Evolutionary conservation across 371 early-diverging fungal genomes (phyloP), one percentile per base, ranked within the genome.

Genomic region (Mucor mucedo): DNA sequence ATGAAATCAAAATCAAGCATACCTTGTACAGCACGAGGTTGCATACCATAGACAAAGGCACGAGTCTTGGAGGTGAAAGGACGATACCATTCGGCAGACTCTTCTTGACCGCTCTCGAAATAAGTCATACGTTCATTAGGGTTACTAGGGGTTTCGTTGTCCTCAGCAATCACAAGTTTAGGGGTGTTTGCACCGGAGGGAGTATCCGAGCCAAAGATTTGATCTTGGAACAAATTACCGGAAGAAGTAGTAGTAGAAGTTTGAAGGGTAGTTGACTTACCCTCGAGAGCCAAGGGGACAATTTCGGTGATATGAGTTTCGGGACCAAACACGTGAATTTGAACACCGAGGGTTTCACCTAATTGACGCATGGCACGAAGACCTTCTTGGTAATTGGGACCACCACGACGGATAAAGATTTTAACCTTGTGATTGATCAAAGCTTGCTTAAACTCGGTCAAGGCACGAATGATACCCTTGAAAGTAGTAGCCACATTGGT

Each of bases 1-100:
- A 98, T 98, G 58, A 89, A 96, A 78, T 98, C 98, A 86, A 97
- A 98, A 83, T 98, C 98, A 29, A 98, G 87, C 98, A 98, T 98
- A 68, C 98, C 98, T 82, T 98, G 98, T 33, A 98, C 96, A 35
- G 98, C 98, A 70, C 96, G 93, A 48, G 97, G 97, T 80, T 98
- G 98, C 98, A 98, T 97, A 66, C 98, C 98, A 66, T 92, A 98
- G 65, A 98, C 91, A 71, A 98, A 94, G 14, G 97, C 85, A 55
- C 96, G 92, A n/a, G 98, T 96, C 69, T 80, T 79, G 68, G 82
- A 78, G n/a, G 93, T 91, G 86, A 98, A 97, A 45, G 96, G 93
- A 48, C 88, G 79, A 73, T 87, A 89, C 85, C 88, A 87, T 52
- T 86, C 82, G 16, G 73, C 60, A 1, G 66, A 58, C 29, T 66